These are phyloP conservation scores for Seminavis robusta DNA, from an alignment of 108 stramenopile genomes.

Conservation along the genomic window DNA sequence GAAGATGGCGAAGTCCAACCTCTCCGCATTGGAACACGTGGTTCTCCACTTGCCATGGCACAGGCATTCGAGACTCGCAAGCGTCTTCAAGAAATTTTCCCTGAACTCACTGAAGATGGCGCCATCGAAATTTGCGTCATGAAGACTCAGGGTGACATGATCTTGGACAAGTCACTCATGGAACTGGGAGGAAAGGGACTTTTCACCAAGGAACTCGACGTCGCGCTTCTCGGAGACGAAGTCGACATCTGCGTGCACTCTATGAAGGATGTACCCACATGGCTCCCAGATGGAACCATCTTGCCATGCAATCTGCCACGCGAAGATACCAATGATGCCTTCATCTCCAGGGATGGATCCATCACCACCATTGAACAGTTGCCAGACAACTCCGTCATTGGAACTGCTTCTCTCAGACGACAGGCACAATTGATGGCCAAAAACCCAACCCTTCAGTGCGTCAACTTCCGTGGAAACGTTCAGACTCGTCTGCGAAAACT, in stretches of 20 bases:
- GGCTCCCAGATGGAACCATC: slow-evolving; percentile 95
- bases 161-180: slow-evolving; percentile 98
- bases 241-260: slow-evolving; percentile 99
- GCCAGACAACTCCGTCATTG: slow-evolving; percentile 92
- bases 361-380: slow-evolving; percentile 82
- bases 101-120: slow-evolving; percentile 91
- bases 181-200: slow-evolving; percentile 99
- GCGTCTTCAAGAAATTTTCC: slow-evolving; percentile 87
- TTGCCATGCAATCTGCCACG: slow-evolving; percentile 96
- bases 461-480: slow-evolving; percentile 99
- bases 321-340: slow-evolving; percentile 98
- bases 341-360: slow-evolving; percentile 69
- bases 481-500: slow-evolving; percentile 99
- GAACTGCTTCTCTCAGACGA: slow-evolving; percentile 96
- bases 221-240: slow-evolving; percentile 92
- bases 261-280: slow-evolving; percentile 99
- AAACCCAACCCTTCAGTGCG: slow-evolving; percentile 95
- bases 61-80: slow-evolving; percentile 97
- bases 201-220: slow-evolving; percentile 99
- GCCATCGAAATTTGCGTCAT: slow-evolving; percentile 97
- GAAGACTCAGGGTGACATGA: slow-evolving; percentile 99
- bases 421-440: slow-evolving; percentile 94
- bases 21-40: slow-evolving; percentile 96
- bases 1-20: slow-evolving; percentile 56
- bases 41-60: slow-evolving; percentile 96